Percentiles rank a stretch among this genome's conserved stretches.
These are phyloP conservation scores for Stemphylium beticola DNA, from an alignment of 2,329 filamentous ascomycete species.

Conservation along the genomic window DNA sequence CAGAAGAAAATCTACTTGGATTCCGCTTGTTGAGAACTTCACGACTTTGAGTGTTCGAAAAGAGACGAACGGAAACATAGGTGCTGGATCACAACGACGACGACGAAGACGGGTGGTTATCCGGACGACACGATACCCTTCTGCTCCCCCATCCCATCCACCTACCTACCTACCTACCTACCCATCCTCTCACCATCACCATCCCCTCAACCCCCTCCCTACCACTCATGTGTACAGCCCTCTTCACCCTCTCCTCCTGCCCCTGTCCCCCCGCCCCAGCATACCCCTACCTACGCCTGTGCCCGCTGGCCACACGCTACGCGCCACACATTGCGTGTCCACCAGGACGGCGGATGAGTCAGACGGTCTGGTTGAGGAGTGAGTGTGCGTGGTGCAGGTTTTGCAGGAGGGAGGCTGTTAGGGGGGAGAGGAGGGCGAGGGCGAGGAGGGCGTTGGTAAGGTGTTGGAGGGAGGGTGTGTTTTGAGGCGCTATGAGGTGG, in stretches of 20 bases:
- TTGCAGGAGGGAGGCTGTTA: constrained; percentile 9
- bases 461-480: background rate
- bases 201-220: no score
- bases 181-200: no score
- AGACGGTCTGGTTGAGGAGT: constrained; percentile 2
- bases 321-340: constrained; percentile 21
- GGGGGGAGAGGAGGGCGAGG: constrained; percentile 17
- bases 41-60: no score
- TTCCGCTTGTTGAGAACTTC: no score
- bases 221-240: constrained; percentile 31
- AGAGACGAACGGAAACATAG: no score
- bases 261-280: constrained; percentile 31
- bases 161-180: no score
- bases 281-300: constrained; percentile 27
- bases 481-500: background rate
- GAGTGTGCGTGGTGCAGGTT: constrained; percentile 32
- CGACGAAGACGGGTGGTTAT: no score
- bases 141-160: no score
- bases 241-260: constrained; percentile 30
- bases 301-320: constrained; percentile 6
- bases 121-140: no score
- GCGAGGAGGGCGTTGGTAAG: background rate
- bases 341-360: constrained; percentile 17
- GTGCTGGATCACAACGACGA: no score
- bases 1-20: no score